Conservation (phyloP, 2,329 filamentous ascomycete species). For the Chaetomiaceae sp. region DNA sequence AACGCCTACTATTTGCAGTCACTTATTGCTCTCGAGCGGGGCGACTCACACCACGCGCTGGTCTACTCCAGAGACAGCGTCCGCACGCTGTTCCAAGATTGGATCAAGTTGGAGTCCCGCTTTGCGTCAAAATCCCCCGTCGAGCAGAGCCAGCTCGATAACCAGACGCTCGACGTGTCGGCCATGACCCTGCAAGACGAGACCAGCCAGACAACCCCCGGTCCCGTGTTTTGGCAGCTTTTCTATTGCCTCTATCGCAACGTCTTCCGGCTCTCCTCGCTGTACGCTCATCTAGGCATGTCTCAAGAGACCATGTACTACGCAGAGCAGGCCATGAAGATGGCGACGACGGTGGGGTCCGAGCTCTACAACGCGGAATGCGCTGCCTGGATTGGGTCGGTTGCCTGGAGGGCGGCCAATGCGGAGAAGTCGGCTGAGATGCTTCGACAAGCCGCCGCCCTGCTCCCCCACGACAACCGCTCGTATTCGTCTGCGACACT, state of each 20-base stretch:
- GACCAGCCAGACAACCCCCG: slow-evolving; percentile 34
- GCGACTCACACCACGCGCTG: slow-evolving; percentile 53
- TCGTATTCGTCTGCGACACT: slow-evolving; percentile 41
- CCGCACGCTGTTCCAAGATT: slow-evolving; percentile 49
- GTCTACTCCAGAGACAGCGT: slow-evolving; percentile 52
- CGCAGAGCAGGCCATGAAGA: slow-evolving; percentile 72
- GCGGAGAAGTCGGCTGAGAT: slow-evolving; percentile 51
- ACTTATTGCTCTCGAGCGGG: slow-evolving; percentile 56
- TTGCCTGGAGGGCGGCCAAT: slow-evolving; percentile 53
- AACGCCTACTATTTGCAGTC: slow-evolving; percentile 61
- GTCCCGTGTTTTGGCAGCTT: slow-evolving; percentile 72
- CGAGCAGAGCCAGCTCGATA: slow-evolving; percentile 16
- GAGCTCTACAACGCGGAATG: slow-evolving; percentile 51
- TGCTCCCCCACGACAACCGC: slow-evolving; percentile 42
- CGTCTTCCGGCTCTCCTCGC: slow-evolving; percentile 64
- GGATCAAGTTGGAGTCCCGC: slow-evolving; percentile 45
- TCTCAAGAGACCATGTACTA: slow-evolving; percentile 86
- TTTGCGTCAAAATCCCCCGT: slow-evolving; percentile 15
- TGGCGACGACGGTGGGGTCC: slow-evolving; percentile 63
- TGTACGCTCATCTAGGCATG: slow-evolving; percentile 80
- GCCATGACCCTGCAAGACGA: slow-evolving; percentile 24
- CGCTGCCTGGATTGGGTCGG: slow-evolving; percentile 47
- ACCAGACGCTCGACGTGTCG: slow-evolving; percentile 27
- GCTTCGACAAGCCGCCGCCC: slow-evolving; percentile 47
- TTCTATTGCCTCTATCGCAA: slow-evolving; percentile 67